Percentiles rank a stretch among this genome's conserved stretches.
Evolutionary conservation across 257 asterid species (phyloP).

Genomic region (Asclepias syriaca): DNA sequence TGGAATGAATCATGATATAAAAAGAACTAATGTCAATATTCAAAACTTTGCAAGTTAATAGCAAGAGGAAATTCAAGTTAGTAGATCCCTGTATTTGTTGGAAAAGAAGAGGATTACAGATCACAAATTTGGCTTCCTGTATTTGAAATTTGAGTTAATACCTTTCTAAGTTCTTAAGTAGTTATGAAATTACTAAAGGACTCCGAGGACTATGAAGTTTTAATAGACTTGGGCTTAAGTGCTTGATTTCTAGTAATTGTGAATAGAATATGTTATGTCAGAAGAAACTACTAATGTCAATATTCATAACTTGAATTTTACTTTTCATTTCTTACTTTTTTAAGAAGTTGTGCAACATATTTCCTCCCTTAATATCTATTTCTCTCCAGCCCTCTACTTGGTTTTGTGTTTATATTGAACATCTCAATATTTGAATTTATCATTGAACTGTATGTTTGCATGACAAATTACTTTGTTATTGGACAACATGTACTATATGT

Average conservation of each 20-base stretch:
- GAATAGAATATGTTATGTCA: neutral
- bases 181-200: neutral
- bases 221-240: neutral
- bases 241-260: neutral
- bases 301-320: neutral
- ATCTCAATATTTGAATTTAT: neutral
- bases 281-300: neutral
- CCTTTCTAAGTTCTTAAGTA: neutral
- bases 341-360: neutral
- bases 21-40: neutral
- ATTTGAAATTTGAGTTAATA: neutral
- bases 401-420: too few relatives aligned
- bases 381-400: too few relatives aligned
- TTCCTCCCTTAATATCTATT: neutral
- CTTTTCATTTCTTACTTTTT: neutral
- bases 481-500: constrained; percentile 55
- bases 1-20: neutral
- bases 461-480: neutral
- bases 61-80: neutral
- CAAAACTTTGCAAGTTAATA: neutral
- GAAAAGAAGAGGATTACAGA: neutral
- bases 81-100: neutral
- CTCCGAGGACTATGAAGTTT: neutral
- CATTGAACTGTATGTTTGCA: neutral
- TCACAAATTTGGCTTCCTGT: neutral